Evolutionary conservation across 176 grass and related monocot species (phyloP).

Genomic region (Otatea glauca): DNA sequence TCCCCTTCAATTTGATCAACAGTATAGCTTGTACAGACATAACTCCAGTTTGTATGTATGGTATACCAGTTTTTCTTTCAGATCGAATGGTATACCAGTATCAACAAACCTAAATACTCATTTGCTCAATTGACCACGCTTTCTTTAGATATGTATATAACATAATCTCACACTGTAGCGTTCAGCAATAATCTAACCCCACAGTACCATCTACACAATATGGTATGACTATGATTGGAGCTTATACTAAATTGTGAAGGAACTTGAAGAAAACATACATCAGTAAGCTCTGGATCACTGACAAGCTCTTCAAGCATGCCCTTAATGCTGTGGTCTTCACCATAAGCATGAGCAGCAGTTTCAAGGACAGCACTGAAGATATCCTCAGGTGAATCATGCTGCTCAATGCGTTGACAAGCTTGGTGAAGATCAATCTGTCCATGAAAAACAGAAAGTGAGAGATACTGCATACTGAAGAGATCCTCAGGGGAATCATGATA

Average conservation of each 20-base stretch:
- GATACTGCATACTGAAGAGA: no score
- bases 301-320: constrained; percentile 58
- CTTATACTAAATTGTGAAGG: background rate
- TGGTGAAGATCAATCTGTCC: constrained; percentile 65
- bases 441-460: background rate
- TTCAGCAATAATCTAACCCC: background rate
- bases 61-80: background rate
- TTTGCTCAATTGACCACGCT: background rate
- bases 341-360: constrained; percentile 30
- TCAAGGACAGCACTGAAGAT: constrained; percentile 68
- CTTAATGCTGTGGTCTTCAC: constrained; percentile 44
- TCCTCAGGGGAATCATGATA: no score
- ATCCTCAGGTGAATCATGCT: constrained; percentile 19
- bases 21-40: no score
- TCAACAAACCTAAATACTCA: background rate
- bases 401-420: constrained; percentile 65
- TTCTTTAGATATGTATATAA: background rate
- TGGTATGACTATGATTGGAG: background rate
- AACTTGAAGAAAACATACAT: constrained; percentile 50
- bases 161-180: background rate
- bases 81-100: no score
- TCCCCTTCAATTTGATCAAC: no score
- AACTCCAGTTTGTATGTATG: background rate
- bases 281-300: constrained; percentile 58
- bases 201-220: background rate